Conservation (phyloP, 2,329 filamentous ascomycete genomes). For the Paraconiothyrium brasiliense region DNA sequence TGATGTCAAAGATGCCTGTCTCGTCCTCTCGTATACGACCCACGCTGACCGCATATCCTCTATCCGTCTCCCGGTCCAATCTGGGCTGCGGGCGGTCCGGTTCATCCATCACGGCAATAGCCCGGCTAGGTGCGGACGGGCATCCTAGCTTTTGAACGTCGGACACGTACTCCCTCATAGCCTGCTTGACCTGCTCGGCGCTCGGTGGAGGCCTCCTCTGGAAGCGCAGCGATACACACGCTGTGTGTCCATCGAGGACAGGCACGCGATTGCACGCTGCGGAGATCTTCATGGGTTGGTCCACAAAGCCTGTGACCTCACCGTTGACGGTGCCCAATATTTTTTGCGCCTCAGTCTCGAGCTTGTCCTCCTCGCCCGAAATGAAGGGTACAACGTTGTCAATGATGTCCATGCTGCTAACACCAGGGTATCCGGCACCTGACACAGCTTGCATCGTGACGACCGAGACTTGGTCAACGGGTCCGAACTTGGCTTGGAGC, state of each 20-base stretch:
- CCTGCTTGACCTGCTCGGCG: conserved; percentile 79
- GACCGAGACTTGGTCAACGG: conserved; percentile 78
- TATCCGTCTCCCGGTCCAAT: conserved; percentile 83
- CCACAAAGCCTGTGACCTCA: conserved; percentile 76
- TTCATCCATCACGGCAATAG: conserved; percentile 91
- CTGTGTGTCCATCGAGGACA: conserved; percentile 95
- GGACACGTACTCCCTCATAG: conserved; percentile 80
- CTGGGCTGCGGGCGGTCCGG: conserved; percentile 89
- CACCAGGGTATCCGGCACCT: conserved; percentile 88
- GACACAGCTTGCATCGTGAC: conserved; percentile 96
- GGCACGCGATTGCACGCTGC: conserved; percentile 93
- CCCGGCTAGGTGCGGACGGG: conserved; percentile 81
- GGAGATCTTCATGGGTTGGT: conserved; percentile 80
- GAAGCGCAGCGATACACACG: conserved; percentile 90
- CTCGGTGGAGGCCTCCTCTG: conserved; percentile 76
- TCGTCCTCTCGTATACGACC: conserved; percentile 87
- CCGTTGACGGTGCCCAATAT: conserved; percentile 82
- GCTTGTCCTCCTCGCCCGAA: conserved; percentile 92
- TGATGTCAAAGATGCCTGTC: conserved; percentile 89
- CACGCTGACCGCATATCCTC: conserved; percentile 90
- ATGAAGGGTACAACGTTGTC: conserved; percentile 98
- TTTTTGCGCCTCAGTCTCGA: conserved; percentile 94
- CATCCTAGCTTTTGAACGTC: conserved; percentile 87
- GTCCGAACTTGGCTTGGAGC: conserved; percentile 84
- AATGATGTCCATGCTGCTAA: conserved; percentile 91